Base-by-base conservation (phyloP, 2,329 filamentous ascomycete species). In the Gnomoniopsis sp. region DNA sequence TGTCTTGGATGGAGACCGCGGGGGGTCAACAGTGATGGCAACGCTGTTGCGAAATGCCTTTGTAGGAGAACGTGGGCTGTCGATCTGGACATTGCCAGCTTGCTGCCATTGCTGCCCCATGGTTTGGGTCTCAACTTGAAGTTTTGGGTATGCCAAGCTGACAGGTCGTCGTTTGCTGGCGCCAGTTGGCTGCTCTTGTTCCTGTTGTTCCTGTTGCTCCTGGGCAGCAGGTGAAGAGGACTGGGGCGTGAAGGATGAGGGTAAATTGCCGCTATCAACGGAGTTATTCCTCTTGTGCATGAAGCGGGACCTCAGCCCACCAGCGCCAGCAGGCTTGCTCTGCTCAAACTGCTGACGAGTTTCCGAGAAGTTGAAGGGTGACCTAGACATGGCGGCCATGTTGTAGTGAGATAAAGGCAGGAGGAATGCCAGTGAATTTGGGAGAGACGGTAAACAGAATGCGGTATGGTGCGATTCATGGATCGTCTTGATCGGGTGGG, bases 1-100 rank as follows among this genome's bases (percentile, higher is more conserved):
- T 59, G 71, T 76, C 67, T 82, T 81, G 55, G 75, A 75, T 19
- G 79, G 72, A 54, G 76, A 76, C 58, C 71, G 44, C 19, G 58
- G 50, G 30, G 23, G 23, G 14, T 57, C 46, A 7, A 49, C 43
- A 36, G 19, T 52, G 41, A 23, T 53, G 55, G 38, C 36, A 43
- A 38, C 34, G 30, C 34, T 22, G 33, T 59, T 46, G 43, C 57
- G 53, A 22, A 19, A 10, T 22, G 50, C 3, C 49, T 59, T 54
- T 53, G 46, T 52, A 3, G 60, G 53, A 21, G 57, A 61, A 36
- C 30, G 50, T n/a, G 55, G 55, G 50, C 49, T 53, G 33, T 55
- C 53, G 21, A 55, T 49, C 43, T 43, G 49, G 38, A 53, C 50
- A 34, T 33, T 34, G 21, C 55, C 44, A 11, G 33, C 53, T 33